Evolutionary conservation across 176 grass and related monocot species (phyloP), one percentile per base, ranked within the genome.

Genomic region (Alloteropsis semialata): DNA sequence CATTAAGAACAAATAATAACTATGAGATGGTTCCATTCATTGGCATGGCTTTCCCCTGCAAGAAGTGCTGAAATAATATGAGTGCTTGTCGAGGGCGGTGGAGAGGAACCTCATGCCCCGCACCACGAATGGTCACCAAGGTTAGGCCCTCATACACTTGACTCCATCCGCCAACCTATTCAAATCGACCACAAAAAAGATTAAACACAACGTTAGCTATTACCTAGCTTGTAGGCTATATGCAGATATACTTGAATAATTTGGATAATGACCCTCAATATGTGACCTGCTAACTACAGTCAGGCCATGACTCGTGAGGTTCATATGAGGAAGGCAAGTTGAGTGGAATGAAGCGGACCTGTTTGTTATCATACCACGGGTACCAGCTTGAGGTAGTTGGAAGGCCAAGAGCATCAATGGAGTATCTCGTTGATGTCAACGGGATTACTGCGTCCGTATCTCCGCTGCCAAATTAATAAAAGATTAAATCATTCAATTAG

Each of bases 361-460:
- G 7, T 54, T 72, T 64, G 65, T 71, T 55, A 18, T 97, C 89
- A 87, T 92, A 92, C 94, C 92, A 97, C 10, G 94, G 84, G 62
- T 89, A 90, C 94, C 92, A 97, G 58, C 53, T 87, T 14, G 16
- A 36, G 1, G 33, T 5, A 10, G 94, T 94, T 28, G 88, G 60
- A 74, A 97, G 85, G 55, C 84, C 83, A 44, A 97, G 79, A 70
- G 89, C 80, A 45, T 87, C 88, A 45, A 97, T 85, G 32, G 92
- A 94, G 62, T 97, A 94, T 81, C 94, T 97, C 3, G 94, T 94
- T 36, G 87, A 83, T 41, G 87, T 94, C 80, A 97, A 44, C 1
- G 94, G 89, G 22, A 97, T 83, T 77, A 97, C 89, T 3, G 92
- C 68, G 33, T 94, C 92, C 46, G 94, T 97, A 29, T 97, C 94